Evolutionary conservation across 1,284 basidiomycete genomes (phyloP), one percentile per base, ranked within the genome.

Genomic region (Naganishia sp.): DNA sequence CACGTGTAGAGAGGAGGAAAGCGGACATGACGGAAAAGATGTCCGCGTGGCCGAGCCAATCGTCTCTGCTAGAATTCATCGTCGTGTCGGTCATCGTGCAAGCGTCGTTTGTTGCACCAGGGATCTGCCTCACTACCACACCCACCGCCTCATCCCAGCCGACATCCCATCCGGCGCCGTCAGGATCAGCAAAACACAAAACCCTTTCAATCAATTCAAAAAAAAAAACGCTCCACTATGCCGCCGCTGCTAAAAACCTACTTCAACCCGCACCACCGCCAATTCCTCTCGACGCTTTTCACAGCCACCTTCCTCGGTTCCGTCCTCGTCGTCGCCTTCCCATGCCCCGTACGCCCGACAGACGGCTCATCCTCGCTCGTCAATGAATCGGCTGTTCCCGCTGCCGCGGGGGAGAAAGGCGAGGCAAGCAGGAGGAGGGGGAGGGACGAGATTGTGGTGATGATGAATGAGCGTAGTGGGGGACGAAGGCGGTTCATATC

Each of bases 281-380:
- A 77, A 0, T 70, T 79, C 52, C 75, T 80, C 67, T 79, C 79
- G 6, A 73, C 76, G 2, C 73, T 80, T 28, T 79, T 79, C 71
- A 75, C 78, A 77, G 61, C 77, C 69, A 65, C 78, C 6, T 81
- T 81, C 67, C 75, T 81, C 55, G 79, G 78, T 54, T 76, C 78
- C 9, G 72, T 81, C 31, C 70, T 75, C 23, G 76, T 79, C 45
- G 79, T 80, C 59, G 77, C 77, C 10, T 77, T 81, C 67, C 79
- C 79, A 9, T 81, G 79, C 71, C 79, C 79, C 0, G 77, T 72
- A 6, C 66, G 73, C 55, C 70, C 72, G 2, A 68, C 69, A 55
- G 55, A 64, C 16, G 59, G 66, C 21, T 46, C 66, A n/a, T 39
- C 65, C 15, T 65, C 68, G 7, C 64, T 63, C n/a, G 69, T 71